phyloP scores from a whole-genome alignment of 306 rosid species.

The Sphenostylis stenocarpa region DNA sequence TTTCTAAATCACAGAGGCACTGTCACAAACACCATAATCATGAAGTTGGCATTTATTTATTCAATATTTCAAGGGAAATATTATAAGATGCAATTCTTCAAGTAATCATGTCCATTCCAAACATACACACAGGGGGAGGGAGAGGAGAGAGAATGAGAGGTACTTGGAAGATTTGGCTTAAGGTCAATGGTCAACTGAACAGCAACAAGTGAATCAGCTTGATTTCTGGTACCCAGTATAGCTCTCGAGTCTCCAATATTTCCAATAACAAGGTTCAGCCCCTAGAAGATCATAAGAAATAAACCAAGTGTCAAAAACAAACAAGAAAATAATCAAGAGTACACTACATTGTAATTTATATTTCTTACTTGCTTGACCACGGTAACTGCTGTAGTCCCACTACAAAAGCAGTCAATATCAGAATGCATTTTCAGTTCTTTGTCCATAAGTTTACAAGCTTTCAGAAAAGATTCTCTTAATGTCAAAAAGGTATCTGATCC shows the following conservation, averaged over 20 bases:
- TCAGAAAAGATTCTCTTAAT: conserved; percentile 67
- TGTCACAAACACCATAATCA: not conserved
- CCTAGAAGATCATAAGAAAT: conserved; percentile 46
- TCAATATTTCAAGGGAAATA: not conserved
- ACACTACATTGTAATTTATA: conserved; percentile 7
- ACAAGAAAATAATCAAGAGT: conserved; percentile 7
- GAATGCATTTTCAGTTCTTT: conserved; percentile 88
- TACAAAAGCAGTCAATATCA: conserved; percentile 75
- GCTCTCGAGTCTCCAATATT: conserved; percentile 68
- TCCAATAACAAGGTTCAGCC: conserved; percentile 75
- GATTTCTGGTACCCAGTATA: conserved; percentile 75
- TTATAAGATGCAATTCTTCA: not conserved
- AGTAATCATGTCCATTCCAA: conserved; percentile 9
- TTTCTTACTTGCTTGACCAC: conserved; percentile 76
- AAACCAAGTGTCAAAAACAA: conserved; percentile 8
- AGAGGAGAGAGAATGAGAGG: conserved; percentile 26
- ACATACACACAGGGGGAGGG: not conserved
- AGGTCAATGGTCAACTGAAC: conserved; percentile 91
- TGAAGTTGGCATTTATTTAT: not conserved
- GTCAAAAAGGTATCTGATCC: conserved; percentile 35
- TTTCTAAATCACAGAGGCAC: not conserved
- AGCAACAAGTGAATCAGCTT: conserved; percentile 56
- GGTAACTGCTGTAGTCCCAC: conserved; percentile 94
- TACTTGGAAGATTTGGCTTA: conserved; percentile 94
- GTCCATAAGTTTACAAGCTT: conserved; percentile 82